Conservation (phyloP, 139 green algal genomes). For the Picochlorum sp. region DNA sequence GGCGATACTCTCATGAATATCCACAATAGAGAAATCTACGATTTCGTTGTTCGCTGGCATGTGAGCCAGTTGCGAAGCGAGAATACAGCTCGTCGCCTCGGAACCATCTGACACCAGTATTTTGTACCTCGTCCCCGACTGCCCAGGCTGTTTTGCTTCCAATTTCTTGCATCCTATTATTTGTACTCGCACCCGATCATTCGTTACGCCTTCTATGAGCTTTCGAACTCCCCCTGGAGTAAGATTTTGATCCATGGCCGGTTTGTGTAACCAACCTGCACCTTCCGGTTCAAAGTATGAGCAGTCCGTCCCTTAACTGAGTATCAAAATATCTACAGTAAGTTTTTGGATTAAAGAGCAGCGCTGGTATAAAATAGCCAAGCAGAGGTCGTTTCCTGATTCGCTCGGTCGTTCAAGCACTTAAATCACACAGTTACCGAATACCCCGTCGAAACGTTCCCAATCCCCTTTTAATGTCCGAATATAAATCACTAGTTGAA, state of each 20-base stretch:
- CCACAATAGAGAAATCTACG: slow-evolving; percentile 36
- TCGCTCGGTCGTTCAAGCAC: no score
- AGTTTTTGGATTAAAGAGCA: no score
- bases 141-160: not conserved
- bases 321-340: no score
- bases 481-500: no score
- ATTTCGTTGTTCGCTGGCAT: slow-evolving; percentile 31
- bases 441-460: no score
- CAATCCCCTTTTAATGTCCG: no score
- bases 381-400: no score
- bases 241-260: not conserved
- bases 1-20: slow-evolving; percentile 39
- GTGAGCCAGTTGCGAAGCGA: slow-evolving; percentile 67
- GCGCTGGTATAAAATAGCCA: no score
- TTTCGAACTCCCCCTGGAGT: slow-evolving; percentile 27
- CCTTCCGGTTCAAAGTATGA: no score
- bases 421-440: no score
- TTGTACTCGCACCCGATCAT: not conserved
- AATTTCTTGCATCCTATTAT: slow-evolving; percentile 23
- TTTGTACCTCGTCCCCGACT: slow-evolving; percentile 22
- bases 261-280: no score
- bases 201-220: not conserved
- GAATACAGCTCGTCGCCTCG: slow-evolving; percentile 42
- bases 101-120: slow-evolving; percentile 54
- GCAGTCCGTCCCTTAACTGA: no score